Evolutionary conservation across 2,329 filamentous ascomycete species (phyloP), one percentile per base, ranked within the genome.

Genomic region (Penicillium sp.): DNA sequence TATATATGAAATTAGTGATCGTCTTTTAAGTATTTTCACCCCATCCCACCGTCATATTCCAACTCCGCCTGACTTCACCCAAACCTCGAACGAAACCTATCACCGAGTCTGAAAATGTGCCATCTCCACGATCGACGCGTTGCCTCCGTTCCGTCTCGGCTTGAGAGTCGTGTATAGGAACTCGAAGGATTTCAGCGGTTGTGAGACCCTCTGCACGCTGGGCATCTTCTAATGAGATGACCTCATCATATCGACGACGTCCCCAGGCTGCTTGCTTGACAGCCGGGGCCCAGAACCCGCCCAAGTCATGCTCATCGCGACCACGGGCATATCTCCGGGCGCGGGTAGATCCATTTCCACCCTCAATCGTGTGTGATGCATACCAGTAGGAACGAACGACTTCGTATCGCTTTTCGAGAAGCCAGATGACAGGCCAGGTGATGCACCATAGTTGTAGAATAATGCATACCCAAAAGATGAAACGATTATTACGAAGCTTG

Each of bases 381-480:
- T 68, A 63, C 68, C 72, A 73, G 12, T 62, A 60, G 1, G 68
- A 66, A 4, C 62, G 59, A 12, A 68, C 66, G 1, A 73, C 59
- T 18, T 71, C 68, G 47, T 74, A 74, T 1, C 68, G 67, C 33
- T 65, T 68, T 52, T 75, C 72, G 30, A 74, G 57, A 1, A 74
- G 52, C 61, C 67, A 68, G 42, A 75, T 71, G 1, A 73, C 58
- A 0, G 72, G 72, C 72, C 72, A 75, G 6, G 71, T 64, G 48
- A 75, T 60, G 48, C 74, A 66, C 72, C 72, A 75, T 7, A 75
- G 64, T 53, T 74, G 72, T 7, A 72, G 61, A 35, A 75, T 62
- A 9, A 74, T 66, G 28, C 67, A 67, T 3, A 42, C 8, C 67
- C 66, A 74, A 63, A 67, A 75, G 7, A 72, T 61, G 33, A 62